These are phyloP conservation scores for Micractinium conductrix DNA, from an alignment of 139 green algal genomes.

Conservation along the genomic window DNA sequence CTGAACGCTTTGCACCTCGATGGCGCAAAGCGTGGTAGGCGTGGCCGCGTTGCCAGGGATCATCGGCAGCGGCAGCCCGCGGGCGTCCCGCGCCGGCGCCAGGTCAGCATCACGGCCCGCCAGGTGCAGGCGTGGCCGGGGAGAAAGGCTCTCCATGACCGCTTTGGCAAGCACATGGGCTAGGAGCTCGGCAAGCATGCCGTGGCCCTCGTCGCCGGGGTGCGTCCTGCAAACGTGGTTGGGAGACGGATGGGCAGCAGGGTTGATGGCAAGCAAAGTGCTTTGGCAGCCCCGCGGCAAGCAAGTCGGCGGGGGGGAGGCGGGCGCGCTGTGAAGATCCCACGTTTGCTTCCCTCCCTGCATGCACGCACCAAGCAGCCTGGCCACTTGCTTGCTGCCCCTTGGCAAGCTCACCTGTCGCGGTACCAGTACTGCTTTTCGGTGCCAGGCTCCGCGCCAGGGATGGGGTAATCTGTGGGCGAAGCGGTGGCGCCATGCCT, in stretches of 20 bases:
- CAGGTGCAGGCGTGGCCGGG: slow-evolving; percentile 16
- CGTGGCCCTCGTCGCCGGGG: slow-evolving; percentile 24
- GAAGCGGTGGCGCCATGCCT: neutral
- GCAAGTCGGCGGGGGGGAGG: no score
- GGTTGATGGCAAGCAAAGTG: no score
- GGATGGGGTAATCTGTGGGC: neutral
- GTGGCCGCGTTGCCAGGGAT: slow-evolving; percentile 22
- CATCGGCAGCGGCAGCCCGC: slow-evolving; percentile 30
- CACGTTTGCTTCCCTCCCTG: no score
- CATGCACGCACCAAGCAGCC: no score
- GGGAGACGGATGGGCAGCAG: no score
- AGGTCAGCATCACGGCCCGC: neutral
- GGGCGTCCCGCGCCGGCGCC: neutral
- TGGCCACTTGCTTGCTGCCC: no score
- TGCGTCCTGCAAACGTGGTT: slow-evolving; percentile 29
- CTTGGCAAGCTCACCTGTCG: slow-evolving; percentile 5
- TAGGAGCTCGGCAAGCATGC: slow-evolving; percentile 24
- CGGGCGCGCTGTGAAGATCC: no score
- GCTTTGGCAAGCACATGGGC: slow-evolving; percentile 5
- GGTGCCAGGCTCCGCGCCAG: slow-evolving; percentile 5
- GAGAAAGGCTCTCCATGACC: neutral
- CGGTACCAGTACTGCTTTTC: slow-evolving; percentile 21
- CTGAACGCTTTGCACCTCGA: slow-evolving; percentile 14
- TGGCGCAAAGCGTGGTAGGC: slow-evolving; percentile 29
- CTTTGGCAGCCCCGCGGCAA: no score